Evolutionary conservation across 176 grass and related monocot genomes (phyloP).

Genomic region (Carex pumila): DNA sequence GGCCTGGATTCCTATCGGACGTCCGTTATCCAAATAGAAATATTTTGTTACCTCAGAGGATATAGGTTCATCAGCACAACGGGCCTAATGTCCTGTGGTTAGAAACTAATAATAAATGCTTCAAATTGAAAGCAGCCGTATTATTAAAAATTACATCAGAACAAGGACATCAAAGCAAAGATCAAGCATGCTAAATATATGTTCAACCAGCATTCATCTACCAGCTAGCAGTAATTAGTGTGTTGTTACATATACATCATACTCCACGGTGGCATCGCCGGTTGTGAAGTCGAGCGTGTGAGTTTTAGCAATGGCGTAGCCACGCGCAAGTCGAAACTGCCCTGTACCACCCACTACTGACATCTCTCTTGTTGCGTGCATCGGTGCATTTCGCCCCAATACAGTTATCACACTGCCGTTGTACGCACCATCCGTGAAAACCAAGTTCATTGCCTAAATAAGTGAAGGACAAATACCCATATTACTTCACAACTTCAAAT

Average conservation of each 20-base stretch:
- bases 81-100: not conserved
- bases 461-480: not conserved
- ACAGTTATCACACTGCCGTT: slow-evolving; percentile 59
- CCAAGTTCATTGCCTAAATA: slow-evolving; percentile 51
- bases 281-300: slow-evolving; percentile 32
- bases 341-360: slow-evolving; percentile 53
- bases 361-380: slow-evolving; percentile 44
- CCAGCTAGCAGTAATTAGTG: not conserved
- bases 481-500: not conserved
- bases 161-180: not conserved
- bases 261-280: slow-evolving; percentile 58
- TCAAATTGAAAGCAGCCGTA: not conserved
- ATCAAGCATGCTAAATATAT: slow-evolving; percentile 13
- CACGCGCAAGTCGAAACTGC: slow-evolving; percentile 53
- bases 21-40: too few species aligned
- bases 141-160: not conserved
- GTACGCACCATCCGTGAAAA: slow-evolving; percentile 37
- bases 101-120: not conserved
- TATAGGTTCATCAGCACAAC: not conserved
- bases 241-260: slow-evolving; percentile 52
- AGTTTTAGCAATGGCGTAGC: slow-evolving; percentile 41
- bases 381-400: slow-evolving; percentile 52
- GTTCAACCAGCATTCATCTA: not conserved
- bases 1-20: too few species aligned
- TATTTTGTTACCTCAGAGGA: too few species aligned